Evolutionary conservation across 164 flowering plant species (phyloP).

Genomic region (Piper betle): DNA sequence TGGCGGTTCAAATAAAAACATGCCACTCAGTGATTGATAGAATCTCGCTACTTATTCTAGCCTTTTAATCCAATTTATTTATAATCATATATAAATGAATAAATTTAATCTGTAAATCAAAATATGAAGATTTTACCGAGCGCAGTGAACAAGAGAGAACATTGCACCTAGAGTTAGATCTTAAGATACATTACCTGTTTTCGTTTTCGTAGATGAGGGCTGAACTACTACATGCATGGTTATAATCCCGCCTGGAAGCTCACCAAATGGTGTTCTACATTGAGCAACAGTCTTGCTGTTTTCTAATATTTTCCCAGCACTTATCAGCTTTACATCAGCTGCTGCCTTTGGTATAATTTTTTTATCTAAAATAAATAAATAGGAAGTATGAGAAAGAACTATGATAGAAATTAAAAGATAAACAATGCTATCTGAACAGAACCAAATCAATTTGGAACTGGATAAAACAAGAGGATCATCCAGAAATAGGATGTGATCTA

Average conservation of each 20-base stretch:
- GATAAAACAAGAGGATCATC: not conserved
- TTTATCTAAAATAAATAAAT: slow-evolving; percentile 13
- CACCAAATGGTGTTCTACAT: slow-evolving; percentile 29
- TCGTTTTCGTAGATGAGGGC: slow-evolving; percentile 23
- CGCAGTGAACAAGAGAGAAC: not conserved
- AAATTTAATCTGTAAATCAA: not conserved
- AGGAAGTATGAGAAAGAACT: not conserved
- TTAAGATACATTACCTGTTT: slow-evolving; percentile 18
- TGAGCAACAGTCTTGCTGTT: slow-evolving; percentile 31
- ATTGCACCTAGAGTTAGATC: not conserved
- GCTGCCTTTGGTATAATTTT: slow-evolving; percentile 27
- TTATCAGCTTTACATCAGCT: slow-evolving; percentile 30
- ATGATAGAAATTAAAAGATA: not conserved
- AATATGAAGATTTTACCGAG: not conserved
- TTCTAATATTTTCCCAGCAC: slow-evolving; percentile 36
- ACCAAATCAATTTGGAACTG: not conserved
- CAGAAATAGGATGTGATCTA: not conserved
- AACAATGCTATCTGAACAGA: not conserved
- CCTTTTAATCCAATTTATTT: not conserved
- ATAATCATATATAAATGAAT: not conserved
- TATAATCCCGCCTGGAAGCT: slow-evolving; percentile 25
- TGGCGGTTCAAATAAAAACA: not conserved
- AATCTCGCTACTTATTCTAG: not conserved
- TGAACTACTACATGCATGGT: slow-evolving; percentile 47
- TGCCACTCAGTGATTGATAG: not conserved